Base-by-base conservation (phyloP, 352 stramenopile genomes). In the Globisporangium mamillatum region DNA sequence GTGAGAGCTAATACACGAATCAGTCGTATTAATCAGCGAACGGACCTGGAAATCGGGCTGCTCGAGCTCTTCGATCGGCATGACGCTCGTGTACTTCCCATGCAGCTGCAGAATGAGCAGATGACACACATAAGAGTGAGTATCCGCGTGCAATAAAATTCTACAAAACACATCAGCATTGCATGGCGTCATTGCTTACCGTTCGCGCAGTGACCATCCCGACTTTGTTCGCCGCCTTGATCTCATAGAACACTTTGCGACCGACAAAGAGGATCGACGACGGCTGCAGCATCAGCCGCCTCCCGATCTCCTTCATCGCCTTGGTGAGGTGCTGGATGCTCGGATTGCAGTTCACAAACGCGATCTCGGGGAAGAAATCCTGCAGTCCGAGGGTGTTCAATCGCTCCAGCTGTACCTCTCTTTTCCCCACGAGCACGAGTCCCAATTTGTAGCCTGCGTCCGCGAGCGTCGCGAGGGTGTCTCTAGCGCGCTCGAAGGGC, bases 231-330 rank as follows among this genome's bases (percentile, higher is more conserved):
- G 86, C 88, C 3, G 84, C 88, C 52, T 94, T 95, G 72, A 95
- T 92, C 69, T 95, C 88, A 60, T 92, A 93, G 64, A 95, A 95
- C 12, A 89, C 83, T 64, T 93, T 93, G 57, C 86, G 82, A 2
- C 88, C 88, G 38, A 95, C 84, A 36, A 95, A 93, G 27, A 92
- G 78, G 34, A 95, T 78, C n/a, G 81, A 83, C 18, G 88, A 95
- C 50, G 84, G 68, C 62, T 86, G 77, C 24, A 94, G 68, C 58
- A 91, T 81, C 18, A 95, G 58, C 20, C 82, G 71, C 1, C 81
- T 75, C 0, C 75, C 64, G 7, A 94, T 82, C 50, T 91, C 79
- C 63, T 91, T 90, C 88, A 95, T 92, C 0, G 82, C 82, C 27
- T 77, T 84, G 9, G 76, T 80, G n/a, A 95, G 72, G 62, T 89